Evolutionary conservation across 257 asterid species (phyloP).

Genomic region (Rehmannia glutinosa): DNA sequence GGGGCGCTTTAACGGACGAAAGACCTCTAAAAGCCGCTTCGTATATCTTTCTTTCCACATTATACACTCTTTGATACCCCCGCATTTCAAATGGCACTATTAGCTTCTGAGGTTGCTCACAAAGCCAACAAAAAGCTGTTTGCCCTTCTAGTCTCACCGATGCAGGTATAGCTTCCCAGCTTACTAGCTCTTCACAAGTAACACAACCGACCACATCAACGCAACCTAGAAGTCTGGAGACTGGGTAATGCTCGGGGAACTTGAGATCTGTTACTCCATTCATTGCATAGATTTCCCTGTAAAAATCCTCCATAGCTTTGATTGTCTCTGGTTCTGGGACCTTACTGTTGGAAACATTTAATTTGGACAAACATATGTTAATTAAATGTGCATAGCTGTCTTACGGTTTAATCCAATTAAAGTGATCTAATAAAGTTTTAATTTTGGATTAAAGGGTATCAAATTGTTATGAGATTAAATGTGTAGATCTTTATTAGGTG

Average conservation of each 20-base stretch:
- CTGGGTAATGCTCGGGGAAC: slow-evolving; percentile 90
- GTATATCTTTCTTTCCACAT: slow-evolving; percentile 71
- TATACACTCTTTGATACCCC: slow-evolving; percentile 84
- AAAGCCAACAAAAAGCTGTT: slow-evolving; percentile 89
- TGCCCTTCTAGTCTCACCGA: slow-evolving; percentile 81
- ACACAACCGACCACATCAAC: slow-evolving; percentile 87
- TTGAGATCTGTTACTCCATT: slow-evolving; percentile 71
- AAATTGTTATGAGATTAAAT: too few relatives aligned
- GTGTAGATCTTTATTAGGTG: too few relatives aligned
- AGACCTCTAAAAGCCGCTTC: slow-evolving; percentile 78
- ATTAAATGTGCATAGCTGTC: too few relatives aligned
- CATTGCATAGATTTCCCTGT: slow-evolving; percentile 78
- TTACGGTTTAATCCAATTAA: too few relatives aligned
- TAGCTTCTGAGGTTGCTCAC: slow-evolving; percentile 90
- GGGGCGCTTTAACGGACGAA: slow-evolving; percentile 40
- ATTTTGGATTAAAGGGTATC: too few relatives aligned
- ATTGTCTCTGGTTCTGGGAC: slow-evolving; percentile 80
- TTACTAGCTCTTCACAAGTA: slow-evolving; percentile 59
- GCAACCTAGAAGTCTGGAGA: slow-evolving; percentile 83
- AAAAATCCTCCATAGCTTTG: slow-evolving; percentile 89
- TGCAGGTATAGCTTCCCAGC: slow-evolving; percentile 74
- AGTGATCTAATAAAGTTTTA: too few relatives aligned
- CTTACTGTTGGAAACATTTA: too few relatives aligned
- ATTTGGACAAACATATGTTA: too few relatives aligned
- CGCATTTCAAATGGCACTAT: slow-evolving; percentile 91